Conservation (phyloP, 2,329 filamentous ascomycete species). For the Arthrobotrys musiformis region DNA sequence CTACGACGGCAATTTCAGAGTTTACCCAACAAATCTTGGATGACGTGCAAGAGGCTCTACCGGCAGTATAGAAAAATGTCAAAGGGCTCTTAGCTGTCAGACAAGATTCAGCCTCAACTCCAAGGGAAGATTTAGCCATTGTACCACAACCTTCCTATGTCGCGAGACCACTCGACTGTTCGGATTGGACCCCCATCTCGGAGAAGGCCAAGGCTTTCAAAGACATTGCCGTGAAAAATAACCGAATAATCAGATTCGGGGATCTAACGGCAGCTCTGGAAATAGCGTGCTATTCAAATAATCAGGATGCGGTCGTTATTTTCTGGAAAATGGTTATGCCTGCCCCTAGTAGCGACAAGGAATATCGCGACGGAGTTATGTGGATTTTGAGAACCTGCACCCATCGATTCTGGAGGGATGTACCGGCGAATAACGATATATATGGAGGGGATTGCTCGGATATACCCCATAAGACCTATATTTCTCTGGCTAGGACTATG, state of each 20-base stretch:
- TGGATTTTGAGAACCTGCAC: background rate
- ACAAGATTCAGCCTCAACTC: background rate
- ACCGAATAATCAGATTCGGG: background rate
- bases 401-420: background rate
- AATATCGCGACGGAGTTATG: background rate
- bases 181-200: background rate
- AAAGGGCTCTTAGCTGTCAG: background rate
- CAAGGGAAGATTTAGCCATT: background rate
- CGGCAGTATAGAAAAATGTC: background rate
- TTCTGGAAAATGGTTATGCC: background rate
- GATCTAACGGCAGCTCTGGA: background rate
- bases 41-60: background rate
- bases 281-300: background rate
- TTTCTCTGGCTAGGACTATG: background rate
- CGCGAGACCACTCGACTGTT: background rate
- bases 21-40: background rate
- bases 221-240: background rate
- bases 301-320: background rate
- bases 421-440: background rate
- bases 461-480: background rate
- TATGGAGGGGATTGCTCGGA: background rate
- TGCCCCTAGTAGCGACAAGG: background rate
- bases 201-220: background rate
- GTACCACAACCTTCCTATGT: background rate
- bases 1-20: background rate